Evolutionary conservation across 345 rosid genomes (phyloP).

Genomic region (Eutrema japonicum): DNA sequence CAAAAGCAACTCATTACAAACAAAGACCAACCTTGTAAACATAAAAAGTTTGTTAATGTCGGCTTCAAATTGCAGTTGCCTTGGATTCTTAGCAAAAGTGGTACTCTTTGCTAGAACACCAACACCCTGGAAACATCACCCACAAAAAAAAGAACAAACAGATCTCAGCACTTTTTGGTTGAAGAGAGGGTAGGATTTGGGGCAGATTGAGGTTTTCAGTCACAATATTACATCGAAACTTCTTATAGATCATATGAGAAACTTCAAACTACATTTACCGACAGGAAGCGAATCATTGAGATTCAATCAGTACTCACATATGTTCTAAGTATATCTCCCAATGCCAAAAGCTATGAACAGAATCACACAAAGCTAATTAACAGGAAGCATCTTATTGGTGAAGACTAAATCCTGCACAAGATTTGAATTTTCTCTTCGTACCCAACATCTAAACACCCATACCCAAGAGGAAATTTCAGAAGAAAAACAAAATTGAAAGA

Average conservation of each 20-base stretch:
- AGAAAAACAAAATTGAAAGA: not conserved
- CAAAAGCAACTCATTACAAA: not conserved
- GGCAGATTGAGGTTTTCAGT: not conserved
- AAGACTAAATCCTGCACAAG: slow-evolving; percentile 19
- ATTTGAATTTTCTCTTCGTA: slow-evolving; percentile 20
- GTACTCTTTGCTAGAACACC: slow-evolving; percentile 67
- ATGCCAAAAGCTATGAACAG: slow-evolving; percentile 19
- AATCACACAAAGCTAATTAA: not conserved
- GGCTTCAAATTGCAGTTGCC: slow-evolving; percentile 76
- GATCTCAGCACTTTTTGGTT: slow-evolving; percentile 12
- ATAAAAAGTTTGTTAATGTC: slow-evolving; percentile 80
- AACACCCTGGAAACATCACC: slow-evolving; percentile 60
- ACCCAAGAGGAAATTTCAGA: not conserved
- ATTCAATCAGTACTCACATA: slow-evolving; percentile 4
- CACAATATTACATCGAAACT: slow-evolving; percentile 24
- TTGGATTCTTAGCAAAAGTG: slow-evolving; percentile 69
- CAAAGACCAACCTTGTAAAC: slow-evolving; percentile 62
- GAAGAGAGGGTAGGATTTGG: not conserved
- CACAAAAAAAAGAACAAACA: slow-evolving; percentile 13
- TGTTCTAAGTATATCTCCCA: not conserved
- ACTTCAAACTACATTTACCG: not conserved
- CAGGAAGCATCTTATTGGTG: not conserved
- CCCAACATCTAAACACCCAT: slow-evolving; percentile 11
- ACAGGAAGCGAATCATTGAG: slow-evolving; percentile 18
- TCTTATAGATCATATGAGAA: not conserved